These are phyloP conservation scores for Erythrophleum ivorense DNA, from an alignment of 331 rosid species.

Conservation along the genomic window DNA sequence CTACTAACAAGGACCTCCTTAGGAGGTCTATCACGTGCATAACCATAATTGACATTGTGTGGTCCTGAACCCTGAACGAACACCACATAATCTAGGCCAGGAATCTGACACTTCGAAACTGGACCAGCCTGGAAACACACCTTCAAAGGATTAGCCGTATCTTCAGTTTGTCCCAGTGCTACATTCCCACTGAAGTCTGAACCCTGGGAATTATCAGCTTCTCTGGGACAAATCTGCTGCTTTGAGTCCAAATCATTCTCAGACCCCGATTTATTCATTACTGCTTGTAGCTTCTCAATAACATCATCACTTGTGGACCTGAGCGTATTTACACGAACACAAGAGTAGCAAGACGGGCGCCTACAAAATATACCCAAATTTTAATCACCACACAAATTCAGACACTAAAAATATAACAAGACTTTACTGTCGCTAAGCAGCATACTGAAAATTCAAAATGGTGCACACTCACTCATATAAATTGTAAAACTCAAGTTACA, in stretches of 20 bases:
- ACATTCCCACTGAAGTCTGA: slow-evolving; percentile 4
- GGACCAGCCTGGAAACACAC: slow-evolving; percentile 38
- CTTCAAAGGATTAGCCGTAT: slow-evolving; percentile 40
- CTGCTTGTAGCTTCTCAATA: slow-evolving; percentile 52
- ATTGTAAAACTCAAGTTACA: neutral
- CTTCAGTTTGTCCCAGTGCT: slow-evolving; percentile 6
- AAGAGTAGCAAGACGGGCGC: slow-evolving; percentile 88
- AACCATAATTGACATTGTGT: slow-evolving; percentile 63
- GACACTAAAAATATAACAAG: neutral
- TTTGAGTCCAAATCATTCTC: slow-evolving; percentile 26
- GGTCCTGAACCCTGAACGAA: slow-evolving; percentile 92
- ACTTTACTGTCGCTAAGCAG: neutral
- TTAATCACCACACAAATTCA: neutral
- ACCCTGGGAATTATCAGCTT: neutral
- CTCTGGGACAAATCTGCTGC: slow-evolving; percentile 8
- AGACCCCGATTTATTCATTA: slow-evolving; percentile 42
- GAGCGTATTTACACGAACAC: slow-evolving; percentile 79
- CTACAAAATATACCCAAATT: slow-evolving; percentile 39
- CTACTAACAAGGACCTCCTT: slow-evolving; percentile 91
- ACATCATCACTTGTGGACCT: slow-evolving; percentile 65
- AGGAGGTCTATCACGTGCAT: slow-evolving; percentile 58
- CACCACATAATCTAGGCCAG: slow-evolving; percentile 80
- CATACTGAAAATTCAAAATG: slow-evolving; percentile 5
- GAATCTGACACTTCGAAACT: slow-evolving; percentile 66
- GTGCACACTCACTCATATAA: neutral